Evolutionary conservation across 805 yeast species (phyloP).

Genomic region (Saccharomycopsis fermentans): DNA sequence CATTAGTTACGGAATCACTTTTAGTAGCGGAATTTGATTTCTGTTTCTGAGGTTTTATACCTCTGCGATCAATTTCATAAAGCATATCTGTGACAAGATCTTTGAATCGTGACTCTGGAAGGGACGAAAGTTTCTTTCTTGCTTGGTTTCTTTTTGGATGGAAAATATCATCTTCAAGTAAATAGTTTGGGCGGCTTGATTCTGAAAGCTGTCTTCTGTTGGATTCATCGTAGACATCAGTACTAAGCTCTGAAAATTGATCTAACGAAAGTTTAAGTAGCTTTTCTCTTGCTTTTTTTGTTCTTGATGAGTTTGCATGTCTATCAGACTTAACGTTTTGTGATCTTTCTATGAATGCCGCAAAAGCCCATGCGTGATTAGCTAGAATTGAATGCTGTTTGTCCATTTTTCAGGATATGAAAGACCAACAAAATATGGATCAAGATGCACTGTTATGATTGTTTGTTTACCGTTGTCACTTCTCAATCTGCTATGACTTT

Average conservation of each 20-base stretch:
- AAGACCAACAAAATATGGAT: no score
- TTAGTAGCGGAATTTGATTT: background rate
- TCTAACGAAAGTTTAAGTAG: constrained; percentile 66
- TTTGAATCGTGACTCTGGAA: constrained; percentile 73
- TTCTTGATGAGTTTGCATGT: constrained; percentile 33
- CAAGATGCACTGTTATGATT: no score
- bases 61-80: constrained; percentile 75
- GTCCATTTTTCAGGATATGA: background rate
- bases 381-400: background rate
- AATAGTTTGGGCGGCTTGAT: constrained; percentile 45
- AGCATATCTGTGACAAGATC: constrained; percentile 86
- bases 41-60: constrained; percentile 25
- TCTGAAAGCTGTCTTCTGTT: constrained; percentile 48
- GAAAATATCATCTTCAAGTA: constrained; percentile 61
- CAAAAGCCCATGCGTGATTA: constrained; percentile 9
- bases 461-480: no score
- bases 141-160: constrained; percentile 96
- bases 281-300: constrained; percentile 78
- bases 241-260: constrained; percentile 82
- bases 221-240: constrained; percentile 91
- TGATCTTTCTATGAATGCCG: constrained; percentile 9
- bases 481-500: no score
- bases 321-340: constrained; percentile 15
- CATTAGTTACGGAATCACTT: background rate
- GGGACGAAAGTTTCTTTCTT: constrained; percentile 75